Evolutionary conservation across 257 asterid genomes (phyloP).

Genomic region (Plantago major): DNA sequence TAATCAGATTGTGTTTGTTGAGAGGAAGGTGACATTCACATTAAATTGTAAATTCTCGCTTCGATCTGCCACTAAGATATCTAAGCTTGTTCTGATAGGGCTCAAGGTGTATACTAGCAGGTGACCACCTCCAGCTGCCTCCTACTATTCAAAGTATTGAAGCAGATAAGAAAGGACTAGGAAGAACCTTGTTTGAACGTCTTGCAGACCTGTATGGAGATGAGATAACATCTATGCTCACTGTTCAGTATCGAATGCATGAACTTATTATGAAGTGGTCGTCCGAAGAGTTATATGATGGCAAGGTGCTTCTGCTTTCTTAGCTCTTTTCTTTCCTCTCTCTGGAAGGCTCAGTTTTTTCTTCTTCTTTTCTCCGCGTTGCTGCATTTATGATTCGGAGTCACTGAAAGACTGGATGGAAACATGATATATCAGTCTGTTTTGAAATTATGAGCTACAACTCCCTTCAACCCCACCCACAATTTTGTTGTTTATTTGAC

Average conservation of each 20-base stretch:
- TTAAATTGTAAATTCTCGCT: neutral
- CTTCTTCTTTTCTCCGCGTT: too few species aligned
- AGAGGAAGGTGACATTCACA: neutral
- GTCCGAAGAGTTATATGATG: constrained; percentile 73
- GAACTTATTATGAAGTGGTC: constrained; percentile 95
- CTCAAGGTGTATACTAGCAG: constrained; percentile 82
- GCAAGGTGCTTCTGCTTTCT: constrained; percentile 58
- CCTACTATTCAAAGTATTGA: constrained; percentile 97
- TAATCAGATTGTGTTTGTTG: too few species aligned
- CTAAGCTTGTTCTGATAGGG: constrained; percentile 46
- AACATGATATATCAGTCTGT: constrained; percentile 2
- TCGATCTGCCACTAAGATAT: constrained; percentile 17
- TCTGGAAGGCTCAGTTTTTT: neutral
- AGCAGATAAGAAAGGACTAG: constrained; percentile 92
- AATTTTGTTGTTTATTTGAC: too few species aligned
- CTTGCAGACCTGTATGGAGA: constrained; percentile 82
- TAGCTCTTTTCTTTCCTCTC: constrained; percentile 1
- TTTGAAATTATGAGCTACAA: neutral
- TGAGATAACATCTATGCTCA: constrained; percentile 80
- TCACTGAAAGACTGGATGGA: constrained; percentile 7
- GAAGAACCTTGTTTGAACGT: constrained; percentile 93
- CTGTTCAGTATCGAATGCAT: constrained; percentile 98
- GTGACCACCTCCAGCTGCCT: constrained; percentile 98
- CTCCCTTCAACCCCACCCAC: neutral
- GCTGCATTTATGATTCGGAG: neutral